phyloP scores from a whole-genome alignment of 176 grass and related monocot genomes.

The Triticum dicoccoides region DNA sequence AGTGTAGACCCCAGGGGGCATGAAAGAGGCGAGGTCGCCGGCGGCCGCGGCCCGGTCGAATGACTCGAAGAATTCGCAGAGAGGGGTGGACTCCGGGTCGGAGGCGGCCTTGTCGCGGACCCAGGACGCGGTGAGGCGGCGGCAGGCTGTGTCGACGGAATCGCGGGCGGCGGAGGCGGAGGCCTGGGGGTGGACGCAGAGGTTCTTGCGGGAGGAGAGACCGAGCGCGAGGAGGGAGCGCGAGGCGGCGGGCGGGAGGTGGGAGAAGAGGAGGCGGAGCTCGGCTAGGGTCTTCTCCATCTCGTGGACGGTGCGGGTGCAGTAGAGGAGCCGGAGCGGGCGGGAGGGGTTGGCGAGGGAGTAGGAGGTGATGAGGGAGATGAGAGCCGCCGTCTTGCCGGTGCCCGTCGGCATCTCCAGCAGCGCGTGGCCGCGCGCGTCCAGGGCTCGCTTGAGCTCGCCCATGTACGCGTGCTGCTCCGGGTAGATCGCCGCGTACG shows the following conservation, averaged over 20 bases:
- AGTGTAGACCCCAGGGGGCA: slow-evolving; percentile 78
- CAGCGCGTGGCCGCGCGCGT: slow-evolving; percentile 87
- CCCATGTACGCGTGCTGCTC: slow-evolving; percentile 96
- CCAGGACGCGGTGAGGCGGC: slow-evolving; percentile 86
- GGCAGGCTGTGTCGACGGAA: slow-evolving; percentile 90
- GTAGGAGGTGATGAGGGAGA: slow-evolving; percentile 86
- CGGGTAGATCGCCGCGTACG: slow-evolving; percentile 91
- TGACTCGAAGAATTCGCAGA: slow-evolving; percentile 76
- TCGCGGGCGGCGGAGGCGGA: slow-evolving; percentile 68
- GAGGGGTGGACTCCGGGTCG: slow-evolving; percentile 42
- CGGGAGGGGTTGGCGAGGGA: slow-evolving; percentile 47
- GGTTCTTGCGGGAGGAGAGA: slow-evolving; percentile 82
- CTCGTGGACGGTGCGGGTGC: slow-evolving; percentile 97
- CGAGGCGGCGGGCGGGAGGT: slow-evolving; percentile 44
- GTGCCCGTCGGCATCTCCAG: slow-evolving; percentile 97
- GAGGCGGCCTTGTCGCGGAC: slow-evolving; percentile 65
- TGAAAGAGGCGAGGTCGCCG: slow-evolving; percentile 52
- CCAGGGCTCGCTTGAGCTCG: slow-evolving; percentile 84
- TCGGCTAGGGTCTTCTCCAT: slow-evolving; percentile 96
- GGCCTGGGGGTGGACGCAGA: slow-evolving; percentile 73
- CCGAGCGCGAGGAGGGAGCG: slow-evolving; percentile 74
- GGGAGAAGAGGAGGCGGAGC: slow-evolving; percentile 69
- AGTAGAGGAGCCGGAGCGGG: slow-evolving; percentile 84
- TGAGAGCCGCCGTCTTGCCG: slow-evolving; percentile 87
- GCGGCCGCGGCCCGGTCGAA: slow-evolving; percentile 63